Percentiles rank a stretch among this genome's conserved stretches.
phyloP scores from a whole-genome alignment of 345 rosid genomes.

The Brassica juncea region DNA sequence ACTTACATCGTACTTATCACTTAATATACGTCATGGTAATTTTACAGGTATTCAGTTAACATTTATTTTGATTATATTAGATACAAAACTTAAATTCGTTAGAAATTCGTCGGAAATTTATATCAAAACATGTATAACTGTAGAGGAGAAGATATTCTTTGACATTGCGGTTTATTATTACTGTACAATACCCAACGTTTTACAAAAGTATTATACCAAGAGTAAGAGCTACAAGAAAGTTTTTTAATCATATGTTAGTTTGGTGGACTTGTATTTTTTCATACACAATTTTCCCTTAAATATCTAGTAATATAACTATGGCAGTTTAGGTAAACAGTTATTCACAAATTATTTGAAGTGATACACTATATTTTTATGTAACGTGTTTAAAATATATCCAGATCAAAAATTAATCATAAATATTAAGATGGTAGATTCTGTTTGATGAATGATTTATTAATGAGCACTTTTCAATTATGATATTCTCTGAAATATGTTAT shows the following conservation, averaged over 20 bases:
- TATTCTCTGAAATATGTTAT: conserved; percentile 29
- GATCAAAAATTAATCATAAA: conserved; percentile 14
- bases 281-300: background rate
- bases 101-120: no score
- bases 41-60: no score
- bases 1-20: no score
- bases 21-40: no score
- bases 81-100: no score
- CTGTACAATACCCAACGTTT: conserved; percentile 7
- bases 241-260: background rate
- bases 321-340: background rate
- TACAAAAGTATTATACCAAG: conserved; percentile 16
- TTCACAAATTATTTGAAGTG: conserved; percentile 16
- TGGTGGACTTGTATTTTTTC: background rate
- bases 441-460: background rate
- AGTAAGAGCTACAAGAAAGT: background rate
- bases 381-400: background rate
- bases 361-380: background rate
- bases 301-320: background rate
- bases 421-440: conserved; percentile 11
- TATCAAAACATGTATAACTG: no score
- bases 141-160: no score
- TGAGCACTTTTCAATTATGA: conserved; percentile 24
- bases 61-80: no score
- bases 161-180: no score